Evolutionary conservation across 441 rosid genomes (phyloP).

Genomic region (Brassica balearica): DNA sequence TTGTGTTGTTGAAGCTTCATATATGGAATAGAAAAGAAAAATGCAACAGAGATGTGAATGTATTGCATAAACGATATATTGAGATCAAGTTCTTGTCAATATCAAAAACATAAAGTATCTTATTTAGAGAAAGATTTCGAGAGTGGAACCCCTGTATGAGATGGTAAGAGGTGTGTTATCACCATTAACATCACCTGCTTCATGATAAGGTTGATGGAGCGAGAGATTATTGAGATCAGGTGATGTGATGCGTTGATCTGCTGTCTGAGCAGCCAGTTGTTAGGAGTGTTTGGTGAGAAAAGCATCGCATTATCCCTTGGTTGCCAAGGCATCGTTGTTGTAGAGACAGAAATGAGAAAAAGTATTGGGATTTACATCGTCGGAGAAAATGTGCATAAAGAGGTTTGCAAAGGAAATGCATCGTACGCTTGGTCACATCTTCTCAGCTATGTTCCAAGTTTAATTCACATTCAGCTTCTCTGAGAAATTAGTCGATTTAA

Average conservation of each 20-base stretch:
- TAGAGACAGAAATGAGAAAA: not conserved
- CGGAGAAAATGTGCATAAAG: not conserved
- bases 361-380: not conserved
- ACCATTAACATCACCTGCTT: not conserved
- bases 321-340: not conserved
- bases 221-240: not conserved
- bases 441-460: slow-evolving; percentile 3
- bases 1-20: too few relatives aligned
- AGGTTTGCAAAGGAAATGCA: not conserved
- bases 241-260: not conserved
- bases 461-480: not conserved
- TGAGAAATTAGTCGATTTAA: not conserved
- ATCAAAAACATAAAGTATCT: too few relatives aligned
- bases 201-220: not conserved
- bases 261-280: not conserved
- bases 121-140: not conserved
- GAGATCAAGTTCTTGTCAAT: too few relatives aligned
- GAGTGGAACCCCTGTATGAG: not conserved
- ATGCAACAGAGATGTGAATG: too few relatives aligned
- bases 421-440: not conserved
- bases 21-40: too few relatives aligned
- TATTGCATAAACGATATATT: too few relatives aligned
- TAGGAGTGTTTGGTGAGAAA: not conserved
- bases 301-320: not conserved
- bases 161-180: not conserved